A percentile compares a stretch with the other conserved stretches of the same genome.
Conservation (phyloP, 2,329 filamentous ascomycete genomes). For the Xylariaceae sp. region DNA sequence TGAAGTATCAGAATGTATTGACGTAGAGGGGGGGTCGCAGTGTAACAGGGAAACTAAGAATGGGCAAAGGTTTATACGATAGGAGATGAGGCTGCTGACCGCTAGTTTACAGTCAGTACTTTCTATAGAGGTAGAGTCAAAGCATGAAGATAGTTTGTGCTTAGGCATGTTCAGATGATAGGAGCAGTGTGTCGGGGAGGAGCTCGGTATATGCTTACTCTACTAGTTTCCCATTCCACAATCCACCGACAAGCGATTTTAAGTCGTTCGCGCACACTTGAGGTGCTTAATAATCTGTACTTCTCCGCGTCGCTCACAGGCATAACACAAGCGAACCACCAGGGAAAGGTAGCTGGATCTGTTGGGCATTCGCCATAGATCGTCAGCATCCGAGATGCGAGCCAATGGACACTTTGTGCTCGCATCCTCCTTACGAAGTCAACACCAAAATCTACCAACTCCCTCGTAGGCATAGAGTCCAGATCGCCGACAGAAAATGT, state of each 20-base stretch:
- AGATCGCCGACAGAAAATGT: constrained; percentile 45
- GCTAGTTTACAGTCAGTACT: constrained; percentile 13
- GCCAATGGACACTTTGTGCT: constrained; percentile 73
- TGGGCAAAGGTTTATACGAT: neutral
- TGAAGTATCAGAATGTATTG: neutral
- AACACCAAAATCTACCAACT: constrained; percentile 69
- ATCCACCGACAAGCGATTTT: constrained; percentile 87
- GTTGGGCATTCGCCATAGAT: constrained; percentile 80
- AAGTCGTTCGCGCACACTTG: constrained; percentile 78
- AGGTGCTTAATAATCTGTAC: constrained; percentile 75
- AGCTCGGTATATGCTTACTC: constrained; percentile 61
- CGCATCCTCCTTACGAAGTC: constrained; percentile 75
- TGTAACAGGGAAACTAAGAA: neutral
- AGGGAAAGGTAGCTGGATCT: constrained; percentile 80
- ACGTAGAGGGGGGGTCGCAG: neutral
- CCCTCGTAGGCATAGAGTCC: constrained; percentile 70
- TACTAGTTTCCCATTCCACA: constrained; percentile 69
- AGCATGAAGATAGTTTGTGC: constrained; percentile 1
- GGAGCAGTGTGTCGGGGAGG: neutral
- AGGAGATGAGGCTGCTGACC: constrained; percentile 19
- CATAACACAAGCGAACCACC: constrained; percentile 87
- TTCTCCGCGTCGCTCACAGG: constrained; percentile 81
- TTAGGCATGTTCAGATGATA: neutral
- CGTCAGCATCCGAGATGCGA: constrained; percentile 72
- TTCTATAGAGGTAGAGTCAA: neutral